Percentiles rank a stretch among this genome's conserved stretches.
Evolutionary conservation across 345 rosid species (phyloP).

Genomic region (Euphorbia peplus): DNA sequence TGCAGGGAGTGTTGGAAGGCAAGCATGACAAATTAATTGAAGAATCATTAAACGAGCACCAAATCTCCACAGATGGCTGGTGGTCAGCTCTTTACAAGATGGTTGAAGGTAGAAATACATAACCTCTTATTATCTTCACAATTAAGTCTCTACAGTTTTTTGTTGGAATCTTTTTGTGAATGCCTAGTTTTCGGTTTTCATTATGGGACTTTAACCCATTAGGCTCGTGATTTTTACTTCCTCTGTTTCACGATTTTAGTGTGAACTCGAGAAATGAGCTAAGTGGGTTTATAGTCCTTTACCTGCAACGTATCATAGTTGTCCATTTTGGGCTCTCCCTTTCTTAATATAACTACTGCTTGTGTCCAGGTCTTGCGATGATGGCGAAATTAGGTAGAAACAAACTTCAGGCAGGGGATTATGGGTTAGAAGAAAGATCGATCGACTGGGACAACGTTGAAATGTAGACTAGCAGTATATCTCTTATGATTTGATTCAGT

Average conservation of each 20-base stretch:
- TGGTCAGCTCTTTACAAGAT: constrained; percentile 91
- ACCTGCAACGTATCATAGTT: background rate
- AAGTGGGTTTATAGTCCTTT: background rate
- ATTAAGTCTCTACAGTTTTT: too few relatives aligned
- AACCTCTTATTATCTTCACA: background rate
- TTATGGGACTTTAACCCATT: background rate
- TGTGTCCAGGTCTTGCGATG: constrained; percentile 61
- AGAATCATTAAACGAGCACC: constrained; percentile 43
- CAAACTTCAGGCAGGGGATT: constrained; percentile 45
- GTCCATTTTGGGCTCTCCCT: background rate
- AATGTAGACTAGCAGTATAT: constrained; percentile 27
- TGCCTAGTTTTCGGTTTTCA: background rate
- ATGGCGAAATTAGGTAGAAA: constrained; percentile 64
- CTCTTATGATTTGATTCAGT: too few relatives aligned
- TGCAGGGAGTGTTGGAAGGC: constrained; percentile 82
- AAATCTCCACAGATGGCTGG: constrained; percentile 77
- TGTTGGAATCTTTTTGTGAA: too few relatives aligned
- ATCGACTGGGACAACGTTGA: constrained; percentile 55
- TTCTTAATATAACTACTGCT: background rate
- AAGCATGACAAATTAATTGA: constrained; percentile 73
- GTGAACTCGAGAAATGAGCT: too few relatives aligned
- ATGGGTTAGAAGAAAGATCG: constrained; percentile 42
- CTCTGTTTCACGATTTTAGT: background rate
- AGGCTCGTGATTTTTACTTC: background rate
- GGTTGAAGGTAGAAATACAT: constrained; percentile 64